Evolutionary conservation across 495 filamentous ascomycete species (phyloP).

Genomic region (Trichoderma reesei): DNA sequence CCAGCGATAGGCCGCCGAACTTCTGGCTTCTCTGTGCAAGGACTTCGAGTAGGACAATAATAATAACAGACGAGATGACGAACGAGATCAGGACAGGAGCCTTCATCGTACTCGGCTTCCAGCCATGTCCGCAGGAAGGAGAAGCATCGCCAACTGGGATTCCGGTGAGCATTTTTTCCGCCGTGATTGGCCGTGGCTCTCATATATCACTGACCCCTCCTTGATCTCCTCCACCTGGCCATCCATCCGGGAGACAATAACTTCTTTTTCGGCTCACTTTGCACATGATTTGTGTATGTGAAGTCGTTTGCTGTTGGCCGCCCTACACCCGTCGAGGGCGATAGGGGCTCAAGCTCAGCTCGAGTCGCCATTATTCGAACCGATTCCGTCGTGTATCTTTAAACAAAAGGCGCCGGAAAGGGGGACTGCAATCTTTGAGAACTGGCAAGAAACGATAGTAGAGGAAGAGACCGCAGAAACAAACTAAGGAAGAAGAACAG

Average conservation of each 20-base stretch:
- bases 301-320: background rate
- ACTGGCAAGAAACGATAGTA: background rate
- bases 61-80: constrained; percentile 16
- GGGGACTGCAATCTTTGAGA: background rate
- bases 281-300: background rate
- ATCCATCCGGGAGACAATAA: too few species aligned
- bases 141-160: background rate
- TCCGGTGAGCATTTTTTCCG: background rate
- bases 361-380: background rate
- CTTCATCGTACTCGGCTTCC: constrained; percentile 29
- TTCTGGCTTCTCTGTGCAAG: constrained; percentile 18
- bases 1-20: constrained; percentile 30
- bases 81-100: constrained; percentile 22
- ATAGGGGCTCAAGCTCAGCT: background rate
- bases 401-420: background rate
- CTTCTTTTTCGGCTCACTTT: background rate
- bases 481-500: too few species aligned
- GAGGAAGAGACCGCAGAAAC: too few species aligned
- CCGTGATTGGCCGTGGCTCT: background rate
- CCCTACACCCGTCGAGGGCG: background rate
- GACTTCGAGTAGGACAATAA: constrained; percentile 25
- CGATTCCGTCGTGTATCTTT: too few species aligned
- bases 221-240: too few species aligned
- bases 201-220: background rate
- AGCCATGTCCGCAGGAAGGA: constrained; percentile 5